These are phyloP conservation scores for Periconia sp. DNA, from an alignment of 2,329 filamentous ascomycete species.

Conservation along the genomic window DNA sequence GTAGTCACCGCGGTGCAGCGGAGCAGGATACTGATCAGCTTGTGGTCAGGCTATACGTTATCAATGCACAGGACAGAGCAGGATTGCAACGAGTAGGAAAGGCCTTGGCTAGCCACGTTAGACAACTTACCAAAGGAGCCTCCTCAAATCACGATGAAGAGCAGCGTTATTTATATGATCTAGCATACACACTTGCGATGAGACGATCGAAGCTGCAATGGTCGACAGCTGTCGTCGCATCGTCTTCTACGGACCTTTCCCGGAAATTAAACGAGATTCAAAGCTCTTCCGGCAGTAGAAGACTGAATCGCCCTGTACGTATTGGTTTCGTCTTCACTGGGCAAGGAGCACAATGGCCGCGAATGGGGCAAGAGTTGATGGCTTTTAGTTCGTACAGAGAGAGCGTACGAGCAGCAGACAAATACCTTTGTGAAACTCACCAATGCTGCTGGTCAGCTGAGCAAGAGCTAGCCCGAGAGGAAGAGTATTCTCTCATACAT, in stretches of 20 bases:
- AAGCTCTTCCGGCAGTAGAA: too few relatives aligned
- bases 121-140: neutral
- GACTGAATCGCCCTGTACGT: too few relatives aligned
- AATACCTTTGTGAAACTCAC: too few relatives aligned
- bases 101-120: neutral
- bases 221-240: neutral
- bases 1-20: neutral
- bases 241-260: conserved; percentile 1
- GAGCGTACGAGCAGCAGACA: too few relatives aligned
- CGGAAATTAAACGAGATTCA: neutral
- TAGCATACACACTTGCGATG: conserved; percentile 32
- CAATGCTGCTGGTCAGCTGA: neutral
- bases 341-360: conserved; percentile 37
- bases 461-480: neutral
- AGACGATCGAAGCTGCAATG: conserved; percentile 21
- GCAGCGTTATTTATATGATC: conserved; percentile 30
- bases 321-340: conserved; percentile 32
- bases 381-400: too few relatives aligned
- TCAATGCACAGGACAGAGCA: neutral
- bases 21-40: neutral
- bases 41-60: neutral
- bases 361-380: conserved; percentile 24
- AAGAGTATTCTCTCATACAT: neutral
- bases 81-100: neutral
- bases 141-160: neutral